These are phyloP conservation scores for Amauroascus niger DNA, from an alignment of 2,329 filamentous ascomycete genomes.

Conservation along the genomic window DNA sequence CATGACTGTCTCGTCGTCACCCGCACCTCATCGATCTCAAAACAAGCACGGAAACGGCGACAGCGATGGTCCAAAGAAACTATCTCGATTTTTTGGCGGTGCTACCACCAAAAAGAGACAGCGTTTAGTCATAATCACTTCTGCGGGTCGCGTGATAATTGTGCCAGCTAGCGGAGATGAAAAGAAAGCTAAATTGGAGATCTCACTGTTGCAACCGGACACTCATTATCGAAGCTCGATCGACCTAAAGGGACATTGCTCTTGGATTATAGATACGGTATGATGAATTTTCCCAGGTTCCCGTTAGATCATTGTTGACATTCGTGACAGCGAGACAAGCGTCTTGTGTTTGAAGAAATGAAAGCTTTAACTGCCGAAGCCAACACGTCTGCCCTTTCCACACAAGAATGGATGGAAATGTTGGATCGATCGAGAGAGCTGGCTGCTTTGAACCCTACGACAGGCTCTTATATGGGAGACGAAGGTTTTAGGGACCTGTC, in stretches of 20 bases:
- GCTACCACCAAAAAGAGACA: slow-evolving; percentile 87
- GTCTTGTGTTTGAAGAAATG: slow-evolving; percentile 88
- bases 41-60: slow-evolving; percentile 57
- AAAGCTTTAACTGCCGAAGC: slow-evolving; percentile 59
- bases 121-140: slow-evolving; percentile 88
- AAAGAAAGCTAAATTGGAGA: slow-evolving; percentile 86
- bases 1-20: slow-evolving; percentile 69
- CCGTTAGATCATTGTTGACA: not conserved
- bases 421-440: slow-evolving; percentile 79
- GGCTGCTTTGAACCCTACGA: slow-evolving; percentile 55
- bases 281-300: slow-evolving; percentile 33
- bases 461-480: slow-evolving; percentile 57
- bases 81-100: slow-evolving; percentile 86
- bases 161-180: slow-evolving; percentile 88
- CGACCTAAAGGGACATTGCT: slow-evolving; percentile 76
- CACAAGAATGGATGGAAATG: slow-evolving; percentile 86
- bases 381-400: slow-evolving; percentile 56
- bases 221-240: slow-evolving; percentile 69
- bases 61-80: slow-evolving; percentile 65
- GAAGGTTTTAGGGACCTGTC: slow-evolving; percentile 59
- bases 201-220: slow-evolving; percentile 68
- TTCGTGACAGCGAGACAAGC: slow-evolving; percentile 61
- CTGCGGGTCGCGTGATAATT: slow-evolving; percentile 77
- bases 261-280: slow-evolving; percentile 91
- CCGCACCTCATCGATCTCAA: slow-evolving; percentile 63